Evolutionary conservation across 2,329 filamentous ascomycete genomes (phyloP), one percentile per base, ranked within the genome.

Genomic region (Anisogramma anomala): DNA sequence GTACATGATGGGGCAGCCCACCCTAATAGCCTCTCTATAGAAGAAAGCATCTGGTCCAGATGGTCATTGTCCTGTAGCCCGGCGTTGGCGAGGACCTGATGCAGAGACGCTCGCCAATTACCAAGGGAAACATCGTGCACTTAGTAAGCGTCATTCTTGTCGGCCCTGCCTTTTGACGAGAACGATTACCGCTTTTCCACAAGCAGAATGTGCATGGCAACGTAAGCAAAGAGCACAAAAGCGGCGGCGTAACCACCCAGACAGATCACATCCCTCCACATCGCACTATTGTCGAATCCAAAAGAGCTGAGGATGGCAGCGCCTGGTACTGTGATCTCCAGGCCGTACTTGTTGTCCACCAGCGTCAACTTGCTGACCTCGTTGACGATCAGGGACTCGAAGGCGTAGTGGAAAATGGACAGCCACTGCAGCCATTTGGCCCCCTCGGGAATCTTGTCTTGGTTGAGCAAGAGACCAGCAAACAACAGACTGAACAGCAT

Each of bases 401-500:
- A 96, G 4, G 82, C 89, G 57, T 94, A 98, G 59, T 98, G 91
- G 72, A 98, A 98, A 48, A 98, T 98, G 2, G 88, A 95, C 7
- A 98, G 66, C 64, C 75, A 77, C 67, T 98, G 91, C 38, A 98
- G 64, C 91, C 91, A 98, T 48, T 87, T 63, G 2, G 89, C 84
- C 2, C 84, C 77, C 36, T 75, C 70, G 1, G 91, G 91, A 39
- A 95, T 95, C 22, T 85, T 87, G 58, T 95, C 80, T 58, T 94
- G 87, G 60, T 98, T 98, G 47, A 98, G 75, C 43, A 98, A 70
- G 45, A 98, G 78, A 43, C 91, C 91, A 1, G 88, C 89, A 60
- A 98, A 96, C 8, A 98, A 72, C 47, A 98, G 66, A 57, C 84
- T 94, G 69, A 98, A 98, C 7, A 98, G 71, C 91, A 98, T 98